These are phyloP conservation scores for Limonomyces culmigenus DNA, from an alignment of 1,284 basidiomycete species.

Conservation along the genomic window DNA sequence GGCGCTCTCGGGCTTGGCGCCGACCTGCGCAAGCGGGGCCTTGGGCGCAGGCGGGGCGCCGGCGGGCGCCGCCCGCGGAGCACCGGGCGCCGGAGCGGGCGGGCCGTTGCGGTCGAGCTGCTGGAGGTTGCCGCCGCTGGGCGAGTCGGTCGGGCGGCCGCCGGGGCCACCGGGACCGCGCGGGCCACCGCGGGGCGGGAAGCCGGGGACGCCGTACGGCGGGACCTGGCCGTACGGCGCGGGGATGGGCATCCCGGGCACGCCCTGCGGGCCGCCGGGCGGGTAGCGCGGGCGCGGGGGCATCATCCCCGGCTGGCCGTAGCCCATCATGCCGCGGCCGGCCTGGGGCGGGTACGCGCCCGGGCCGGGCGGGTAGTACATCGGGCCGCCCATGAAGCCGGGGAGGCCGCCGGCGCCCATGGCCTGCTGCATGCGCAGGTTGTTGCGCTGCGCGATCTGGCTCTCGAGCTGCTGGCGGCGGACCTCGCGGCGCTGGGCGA, in stretches of 20 bases:
- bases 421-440: conserved; percentile 89
- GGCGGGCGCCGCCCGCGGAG: conserved; percentile 12
- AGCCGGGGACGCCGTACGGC: conserved; percentile 53
- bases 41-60: conserved; percentile 13
- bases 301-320: conserved; percentile 72
- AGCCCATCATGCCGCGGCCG: conserved; percentile 72
- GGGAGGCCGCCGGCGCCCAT: conserved; percentile 71
- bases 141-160: conserved; percentile 38
- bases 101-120: conserved; percentile 26
- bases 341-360: conserved; percentile 62
- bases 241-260: conserved; percentile 59
- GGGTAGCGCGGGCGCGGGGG: conserved; percentile 75
- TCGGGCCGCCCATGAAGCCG: conserved; percentile 70
- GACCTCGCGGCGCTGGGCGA: conserved; percentile 97
- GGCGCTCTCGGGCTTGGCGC: conserved; percentile 18
- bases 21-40: conserved; percentile 18
- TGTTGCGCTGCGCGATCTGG: conserved; percentile 93
- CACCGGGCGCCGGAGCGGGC: conserved; percentile 19
- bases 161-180: conserved; percentile 19
- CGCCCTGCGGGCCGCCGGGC: conserved; percentile 47
- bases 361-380: conserved; percentile 81
- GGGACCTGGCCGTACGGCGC: conserved; percentile 52
- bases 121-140: conserved; percentile 28
- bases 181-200: conserved; percentile 31
- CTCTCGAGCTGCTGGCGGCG: conserved; percentile 97